Base-by-base conservation (phyloP, 2,329 filamentous ascomycete species). In the Pseudogymnoascus sp. region DNA sequence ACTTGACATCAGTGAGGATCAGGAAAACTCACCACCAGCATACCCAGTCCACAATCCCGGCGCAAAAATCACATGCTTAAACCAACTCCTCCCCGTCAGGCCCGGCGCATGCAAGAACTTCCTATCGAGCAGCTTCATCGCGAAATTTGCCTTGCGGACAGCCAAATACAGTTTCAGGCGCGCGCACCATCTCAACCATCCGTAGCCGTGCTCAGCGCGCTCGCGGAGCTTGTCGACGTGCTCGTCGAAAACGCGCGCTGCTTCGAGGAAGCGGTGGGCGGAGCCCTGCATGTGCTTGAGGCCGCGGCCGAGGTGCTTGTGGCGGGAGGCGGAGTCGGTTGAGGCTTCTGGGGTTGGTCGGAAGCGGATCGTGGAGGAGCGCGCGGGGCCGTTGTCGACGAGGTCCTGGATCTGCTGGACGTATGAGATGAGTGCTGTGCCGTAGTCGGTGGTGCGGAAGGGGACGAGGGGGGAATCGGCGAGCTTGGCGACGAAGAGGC, bases 21-120 rank as follows among this genome's bases (percentile, higher is more conserved):
- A 84, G 1, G 86, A 85, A 69, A 84, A 88, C 7, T 85, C 86
- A 3, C 82, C 85, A 2, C 92, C 93, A 0, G 91, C 80, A 75
- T 97, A 97, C 0, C 93, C 93, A 0, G 91, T 96, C 91, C 92
- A 96, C 59, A 93, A 74, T 0, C 93, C 93, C 0, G 93, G 93
- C 1, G 93, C 93, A 75, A 96, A 97, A 1, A 97, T 89, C 2
- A 96, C 89, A 71, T 97, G 93, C 78, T 97, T 97, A 79, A 93
- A 97, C 92, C 92, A 97, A 23, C 79, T 79, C 65, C 93, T 80
- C 1, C 86, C 85, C 73, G 96, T 93, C 18, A 97, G 77, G 0
- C 93, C 93, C 2, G 82, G 80, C 4, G 84, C 77, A 70, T 91
- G 89, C 66, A 97, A 70, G 75, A 97, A 96, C 60, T 87, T 81